phyloP scores from a whole-genome alignment of 805 yeast species.

The Kodamaea hsintzibuensis region DNA sequence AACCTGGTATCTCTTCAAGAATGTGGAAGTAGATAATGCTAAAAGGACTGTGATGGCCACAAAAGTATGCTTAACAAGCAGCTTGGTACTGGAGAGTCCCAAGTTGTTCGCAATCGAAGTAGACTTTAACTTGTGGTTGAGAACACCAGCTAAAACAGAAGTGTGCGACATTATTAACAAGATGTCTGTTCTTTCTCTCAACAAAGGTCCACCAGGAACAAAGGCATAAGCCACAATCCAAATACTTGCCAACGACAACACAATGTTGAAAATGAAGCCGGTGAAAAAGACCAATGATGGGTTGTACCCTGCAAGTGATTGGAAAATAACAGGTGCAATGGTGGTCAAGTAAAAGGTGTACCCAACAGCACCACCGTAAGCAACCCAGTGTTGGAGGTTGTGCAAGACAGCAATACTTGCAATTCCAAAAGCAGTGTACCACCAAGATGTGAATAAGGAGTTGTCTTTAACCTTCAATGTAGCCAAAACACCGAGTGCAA shows the following conservation, averaged over 20 bases:
- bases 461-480: constrained; percentile 24
- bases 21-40: constrained; percentile 52
- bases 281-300: constrained; percentile 55
- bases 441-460: constrained; percentile 23
- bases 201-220: constrained; percentile 88
- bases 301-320: constrained; percentile 53
- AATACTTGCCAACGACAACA: constrained; percentile 76
- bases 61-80: constrained; percentile 23
- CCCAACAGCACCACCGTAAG: constrained; percentile 70
- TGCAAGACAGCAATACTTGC: constrained; percentile 55
- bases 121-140: constrained; percentile 32
- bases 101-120: constrained; percentile 1
- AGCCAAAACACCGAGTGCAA: constrained; percentile 52
- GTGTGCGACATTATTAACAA: constrained; percentile 59
- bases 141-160: constrained; percentile 55
- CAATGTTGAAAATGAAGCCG: constrained; percentile 49
- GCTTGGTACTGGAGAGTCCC: constrained; percentile 15
- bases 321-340: constrained; percentile 60
- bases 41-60: constrained; percentile 46
- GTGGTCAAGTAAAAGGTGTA: constrained; percentile 63
- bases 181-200: constrained; percentile 86
- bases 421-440: constrained; percentile 43
- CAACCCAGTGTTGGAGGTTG: constrained; percentile 62
- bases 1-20: constrained; percentile 63
- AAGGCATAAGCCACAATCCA: constrained; percentile 99